Conservation (phyloP, 2,329 filamentous ascomycete genomes). For the Aschersonia sp. region DNA sequence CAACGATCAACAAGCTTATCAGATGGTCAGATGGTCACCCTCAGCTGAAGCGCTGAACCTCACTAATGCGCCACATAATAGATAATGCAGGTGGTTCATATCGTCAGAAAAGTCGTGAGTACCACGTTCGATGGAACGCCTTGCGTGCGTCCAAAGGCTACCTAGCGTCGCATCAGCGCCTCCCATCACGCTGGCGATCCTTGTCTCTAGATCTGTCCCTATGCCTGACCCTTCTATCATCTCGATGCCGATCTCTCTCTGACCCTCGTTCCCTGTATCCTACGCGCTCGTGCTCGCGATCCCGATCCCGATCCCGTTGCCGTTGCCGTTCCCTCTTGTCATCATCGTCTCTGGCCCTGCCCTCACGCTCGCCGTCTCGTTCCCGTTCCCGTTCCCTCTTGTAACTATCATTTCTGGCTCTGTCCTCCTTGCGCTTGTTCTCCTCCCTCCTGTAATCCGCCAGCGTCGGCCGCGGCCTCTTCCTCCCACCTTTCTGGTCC, state of each 20-base stretch:
- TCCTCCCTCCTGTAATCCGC: constrained; percentile 34
- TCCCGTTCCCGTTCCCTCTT: constrained; percentile 32
- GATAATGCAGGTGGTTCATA: no score
- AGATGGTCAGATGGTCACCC: no score
- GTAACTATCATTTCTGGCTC: constrained; percentile 28
- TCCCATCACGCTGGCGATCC: constrained; percentile 7
- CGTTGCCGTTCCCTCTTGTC: constrained; percentile 29
- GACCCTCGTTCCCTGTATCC: constrained; percentile 5
- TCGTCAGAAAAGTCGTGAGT: no score
- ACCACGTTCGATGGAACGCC: no score
- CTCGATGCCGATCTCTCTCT: constrained; percentile 2
- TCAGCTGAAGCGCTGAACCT: no score
- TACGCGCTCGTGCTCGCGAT: constrained; percentile 3
- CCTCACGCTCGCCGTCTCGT: constrained; percentile 25
- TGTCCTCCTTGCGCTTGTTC: constrained; percentile 27
- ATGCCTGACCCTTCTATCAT: constrained; percentile 1
- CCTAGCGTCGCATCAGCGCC: background rate
- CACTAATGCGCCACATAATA: no score
- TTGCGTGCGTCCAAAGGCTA: no score
- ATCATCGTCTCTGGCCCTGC: constrained; percentile 24
- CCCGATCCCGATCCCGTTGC: constrained; percentile 14
- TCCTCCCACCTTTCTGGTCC: constrained; percentile 51
- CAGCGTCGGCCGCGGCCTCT: constrained; percentile 29
- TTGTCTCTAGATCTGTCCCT: background rate
- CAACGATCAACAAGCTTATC: no score